Conservation (phyloP, 768 basidiomycete genomes). For the Mycena chlorophos region DNA sequence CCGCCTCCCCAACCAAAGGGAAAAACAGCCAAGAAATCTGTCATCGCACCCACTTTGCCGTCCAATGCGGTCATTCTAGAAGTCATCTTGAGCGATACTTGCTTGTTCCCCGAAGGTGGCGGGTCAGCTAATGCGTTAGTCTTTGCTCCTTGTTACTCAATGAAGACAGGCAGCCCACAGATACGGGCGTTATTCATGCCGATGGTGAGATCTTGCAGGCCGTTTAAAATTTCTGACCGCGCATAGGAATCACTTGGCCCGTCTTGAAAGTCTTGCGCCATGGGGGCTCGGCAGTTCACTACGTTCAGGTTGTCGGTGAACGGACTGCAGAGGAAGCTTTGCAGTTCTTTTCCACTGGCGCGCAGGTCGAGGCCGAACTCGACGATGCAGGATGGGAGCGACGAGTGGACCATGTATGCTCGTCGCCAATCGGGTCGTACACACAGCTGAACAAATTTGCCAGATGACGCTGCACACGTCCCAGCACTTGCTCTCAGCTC, state of each 20-base stretch:
- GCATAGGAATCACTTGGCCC: conserved; percentile 43
- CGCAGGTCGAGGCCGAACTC: conserved; percentile 51
- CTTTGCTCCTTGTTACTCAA: no score
- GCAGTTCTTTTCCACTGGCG: conserved; percentile 51
- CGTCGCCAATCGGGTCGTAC: conserved; percentile 24
- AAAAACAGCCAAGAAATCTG: conserved; percentile 61
- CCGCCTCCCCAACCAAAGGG: conserved; percentile 40
- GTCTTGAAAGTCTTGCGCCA: conserved; percentile 68
- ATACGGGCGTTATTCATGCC: conserved; percentile 58
- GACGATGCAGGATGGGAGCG: conserved; percentile 61
- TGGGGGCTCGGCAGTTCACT: conserved; percentile 77
- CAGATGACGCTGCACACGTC: conserved; percentile 86
- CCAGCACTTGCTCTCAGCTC: conserved; percentile 79
- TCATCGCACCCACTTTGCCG: conserved; percentile 44
- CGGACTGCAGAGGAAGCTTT: conserved; percentile 44
- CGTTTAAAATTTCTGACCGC: not conserved
- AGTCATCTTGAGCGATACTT: conserved; percentile 71
- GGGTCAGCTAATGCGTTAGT: no score
- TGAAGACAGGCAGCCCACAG: conserved; percentile 65
- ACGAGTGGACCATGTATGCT: conserved; percentile 68
- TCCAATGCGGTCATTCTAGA: conserved; percentile 53
- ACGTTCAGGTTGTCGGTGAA: conserved; percentile 46
- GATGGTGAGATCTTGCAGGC: conserved; percentile 34
- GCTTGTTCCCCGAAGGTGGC: conserved; percentile 84
- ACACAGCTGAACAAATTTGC: not conserved